phyloP scores from a whole-genome alignment of 495 filamentous ascomycete genomes.

The Pyrenula aspistea region DNA sequence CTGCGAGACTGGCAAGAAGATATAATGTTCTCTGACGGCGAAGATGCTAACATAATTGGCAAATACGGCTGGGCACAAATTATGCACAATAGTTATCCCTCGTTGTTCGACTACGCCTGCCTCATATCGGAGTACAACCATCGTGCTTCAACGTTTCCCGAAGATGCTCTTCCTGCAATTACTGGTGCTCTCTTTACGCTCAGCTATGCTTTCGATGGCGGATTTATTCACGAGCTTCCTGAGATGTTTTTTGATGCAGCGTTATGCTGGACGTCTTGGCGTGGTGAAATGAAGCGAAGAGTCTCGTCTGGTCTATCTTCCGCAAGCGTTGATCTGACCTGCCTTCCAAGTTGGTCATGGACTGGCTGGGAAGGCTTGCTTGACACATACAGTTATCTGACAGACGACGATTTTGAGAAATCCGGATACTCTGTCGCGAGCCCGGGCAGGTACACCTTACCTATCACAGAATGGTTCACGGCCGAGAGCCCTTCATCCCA shows the following conservation, averaged over 20 bases:
- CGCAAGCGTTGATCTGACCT: neutral
- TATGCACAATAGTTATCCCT: neutral
- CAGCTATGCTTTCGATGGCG: constrained; percentile 7
- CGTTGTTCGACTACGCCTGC: neutral
- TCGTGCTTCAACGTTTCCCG: constrained; percentile 4
- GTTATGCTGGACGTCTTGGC: constrained; percentile 5
- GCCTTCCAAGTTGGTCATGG: constrained; percentile 17
- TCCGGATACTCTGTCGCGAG: neutral
- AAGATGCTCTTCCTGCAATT: constrained; percentile 12
- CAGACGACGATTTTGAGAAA: neutral
- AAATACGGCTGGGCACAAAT: neutral
- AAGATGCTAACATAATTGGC: neutral
- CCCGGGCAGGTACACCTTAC: constrained; percentile 7
- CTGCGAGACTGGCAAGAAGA: neutral
- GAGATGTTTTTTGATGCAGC: constrained; percentile 12
- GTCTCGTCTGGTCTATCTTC: neutral
- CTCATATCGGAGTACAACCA: constrained; percentile 8
- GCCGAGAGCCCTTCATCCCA: neutral
- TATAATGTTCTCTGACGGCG: neutral
- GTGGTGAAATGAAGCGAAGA: neutral
- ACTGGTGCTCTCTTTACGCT: constrained; percentile 6
- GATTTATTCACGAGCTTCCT: constrained; percentile 12
- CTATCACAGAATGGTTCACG: constrained; percentile 13
- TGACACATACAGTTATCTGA: neutral
- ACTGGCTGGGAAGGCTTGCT: constrained; percentile 13